phyloP scores from a whole-genome alignment of 352 stramenopile species.

The Phytophthora europaea region DNA sequence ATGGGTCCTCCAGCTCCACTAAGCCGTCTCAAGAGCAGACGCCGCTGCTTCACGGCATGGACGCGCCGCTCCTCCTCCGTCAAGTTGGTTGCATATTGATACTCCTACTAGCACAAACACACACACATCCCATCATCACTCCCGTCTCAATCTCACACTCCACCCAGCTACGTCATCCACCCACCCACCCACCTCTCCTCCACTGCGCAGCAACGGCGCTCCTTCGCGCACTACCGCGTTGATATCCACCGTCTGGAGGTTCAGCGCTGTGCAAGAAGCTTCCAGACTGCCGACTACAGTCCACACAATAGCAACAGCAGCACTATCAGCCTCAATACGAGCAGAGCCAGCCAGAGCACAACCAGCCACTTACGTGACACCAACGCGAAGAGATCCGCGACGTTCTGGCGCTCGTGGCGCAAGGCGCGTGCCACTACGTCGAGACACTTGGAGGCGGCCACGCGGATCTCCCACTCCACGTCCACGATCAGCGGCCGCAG shows the following conservation, averaged over 20 bases:
- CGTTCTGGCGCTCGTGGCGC: slow-evolving; percentile 25
- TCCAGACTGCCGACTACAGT: slow-evolving; percentile 60
- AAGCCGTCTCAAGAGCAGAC: slow-evolving; percentile 74
- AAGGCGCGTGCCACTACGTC: slow-evolving; percentile 64
- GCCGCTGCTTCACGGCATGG: slow-evolving; percentile 71
- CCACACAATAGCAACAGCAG: slow-evolving; percentile 1
- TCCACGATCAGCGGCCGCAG: slow-evolving; percentile 63
- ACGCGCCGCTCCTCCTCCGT: slow-evolving; percentile 60
- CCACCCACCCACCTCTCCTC: slow-evolving; percentile 62
- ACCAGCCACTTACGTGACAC: slow-evolving; percentile 48
- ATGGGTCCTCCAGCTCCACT: slow-evolving; percentile 57
- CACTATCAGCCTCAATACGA: not conserved
- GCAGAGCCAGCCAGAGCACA: not conserved
- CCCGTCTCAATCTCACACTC: not conserved
- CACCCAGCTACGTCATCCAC: not conserved
- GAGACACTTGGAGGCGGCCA: slow-evolving; percentile 75
- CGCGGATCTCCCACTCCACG: slow-evolving; percentile 75
- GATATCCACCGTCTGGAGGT: slow-evolving; percentile 70
- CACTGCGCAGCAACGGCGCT: slow-evolving; percentile 75
- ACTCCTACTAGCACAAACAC: slow-evolving; percentile 57
- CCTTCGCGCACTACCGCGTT: slow-evolving; percentile 64
- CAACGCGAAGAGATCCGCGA: slow-evolving; percentile 56
- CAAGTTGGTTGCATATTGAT: slow-evolving; percentile 73
- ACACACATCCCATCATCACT: not conserved
- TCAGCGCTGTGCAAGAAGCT: slow-evolving; percentile 49